These are phyloP conservation scores for Marsdenia floribunda DNA, from an alignment of 257 asterid genomes.

Conservation along the genomic window DNA sequence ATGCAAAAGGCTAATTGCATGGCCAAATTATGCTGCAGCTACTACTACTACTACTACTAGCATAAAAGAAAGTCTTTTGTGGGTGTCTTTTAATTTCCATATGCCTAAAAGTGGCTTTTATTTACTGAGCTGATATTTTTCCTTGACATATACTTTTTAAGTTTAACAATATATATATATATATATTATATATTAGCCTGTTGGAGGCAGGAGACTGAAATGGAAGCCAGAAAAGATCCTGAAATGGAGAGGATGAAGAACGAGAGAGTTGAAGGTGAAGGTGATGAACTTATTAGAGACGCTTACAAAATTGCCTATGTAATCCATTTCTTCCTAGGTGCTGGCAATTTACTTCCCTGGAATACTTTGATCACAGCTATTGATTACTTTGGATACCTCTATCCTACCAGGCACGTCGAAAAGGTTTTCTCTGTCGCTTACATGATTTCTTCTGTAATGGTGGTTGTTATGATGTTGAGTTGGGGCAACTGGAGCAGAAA, in stretches of 20 bases:
- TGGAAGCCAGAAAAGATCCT: not conserved
- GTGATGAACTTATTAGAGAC: constrained; percentile 26
- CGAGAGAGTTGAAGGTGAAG: not conserved
- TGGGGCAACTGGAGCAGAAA: constrained; percentile 25
- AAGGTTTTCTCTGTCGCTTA: constrained; percentile 67
- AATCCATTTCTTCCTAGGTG: constrained; percentile 72
- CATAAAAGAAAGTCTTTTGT: not conserved
- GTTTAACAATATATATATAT: not conserved
- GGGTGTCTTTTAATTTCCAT: not conserved
- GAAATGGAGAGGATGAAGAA: constrained; percentile 9
- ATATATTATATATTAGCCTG: not conserved
- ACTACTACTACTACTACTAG: not conserved
- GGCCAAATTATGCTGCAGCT: not conserved
- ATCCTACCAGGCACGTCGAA: constrained; percentile 55
- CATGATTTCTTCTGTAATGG: constrained; percentile 55
- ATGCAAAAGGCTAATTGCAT: constrained; percentile 6
- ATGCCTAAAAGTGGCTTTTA: constrained; percentile 10
- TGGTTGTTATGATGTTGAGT: constrained; percentile 38
- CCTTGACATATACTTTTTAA: constrained; percentile 8
- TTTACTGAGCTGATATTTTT: constrained; percentile 5
- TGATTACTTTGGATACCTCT: constrained; percentile 58
- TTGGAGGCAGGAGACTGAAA: not conserved
- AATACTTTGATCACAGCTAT: constrained; percentile 68
- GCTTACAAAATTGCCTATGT: constrained; percentile 50
- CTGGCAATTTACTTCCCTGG: constrained; percentile 83